A percentile compares a stretch with the other conserved stretches of the same genome.
phyloP scores from a whole-genome alignment of 2,329 filamentous ascomycete genomes.

The Fusarium illudens region DNA sequence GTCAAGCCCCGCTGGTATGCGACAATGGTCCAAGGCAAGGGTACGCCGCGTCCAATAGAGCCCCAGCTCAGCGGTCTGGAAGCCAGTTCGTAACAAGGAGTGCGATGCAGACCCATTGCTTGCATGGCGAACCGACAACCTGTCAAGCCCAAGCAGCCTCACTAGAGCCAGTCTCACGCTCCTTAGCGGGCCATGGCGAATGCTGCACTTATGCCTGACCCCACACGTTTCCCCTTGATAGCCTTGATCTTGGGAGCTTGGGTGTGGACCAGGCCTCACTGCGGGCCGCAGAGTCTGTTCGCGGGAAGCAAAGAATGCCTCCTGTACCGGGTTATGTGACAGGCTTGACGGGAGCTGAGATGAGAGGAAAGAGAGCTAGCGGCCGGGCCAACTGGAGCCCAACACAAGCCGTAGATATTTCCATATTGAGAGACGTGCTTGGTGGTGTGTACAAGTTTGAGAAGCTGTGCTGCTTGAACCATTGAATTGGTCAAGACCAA shows the following conservation, averaged over 20 bases:
- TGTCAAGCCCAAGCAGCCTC: slow-evolving; percentile 41
- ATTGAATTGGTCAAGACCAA: slow-evolving; percentile 4
- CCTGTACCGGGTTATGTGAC: slow-evolving; percentile 27
- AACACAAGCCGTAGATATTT: slow-evolving; percentile 15
- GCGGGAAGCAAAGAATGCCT: slow-evolving; percentile 22
- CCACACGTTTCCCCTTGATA: slow-evolving; percentile 34
- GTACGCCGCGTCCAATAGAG: slow-evolving; percentile 10
- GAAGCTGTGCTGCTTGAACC: slow-evolving; percentile 13
- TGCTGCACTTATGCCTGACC: slow-evolving; percentile 45
- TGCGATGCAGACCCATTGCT: slow-evolving; percentile 40
- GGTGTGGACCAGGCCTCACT: slow-evolving; percentile 26
- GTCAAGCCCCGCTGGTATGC: slow-evolving; percentile 18
- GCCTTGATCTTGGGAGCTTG: slow-evolving; percentile 21
- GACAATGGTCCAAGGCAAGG: slow-evolving; percentile 19
- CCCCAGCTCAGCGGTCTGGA: slow-evolving; percentile 15
- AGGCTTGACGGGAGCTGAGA: slow-evolving; percentile 13
- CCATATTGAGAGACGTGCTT: slow-evolving; percentile 27
- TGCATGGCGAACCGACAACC: slow-evolving; percentile 43
- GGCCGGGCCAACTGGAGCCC: slow-evolving; percentile 6
- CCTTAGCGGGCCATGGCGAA: slow-evolving; percentile 18
- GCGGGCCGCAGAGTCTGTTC: slow-evolving; percentile 27
- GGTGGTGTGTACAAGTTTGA: slow-evolving; percentile 17
- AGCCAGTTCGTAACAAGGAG: slow-evolving; percentile 29
- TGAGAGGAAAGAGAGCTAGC: slow-evolving; percentile 21
- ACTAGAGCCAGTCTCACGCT: slow-evolving; percentile 19